Base-by-base conservation (phyloP, 2,329 filamentous ascomycete species). In the Fusarium tupiense region DNA sequence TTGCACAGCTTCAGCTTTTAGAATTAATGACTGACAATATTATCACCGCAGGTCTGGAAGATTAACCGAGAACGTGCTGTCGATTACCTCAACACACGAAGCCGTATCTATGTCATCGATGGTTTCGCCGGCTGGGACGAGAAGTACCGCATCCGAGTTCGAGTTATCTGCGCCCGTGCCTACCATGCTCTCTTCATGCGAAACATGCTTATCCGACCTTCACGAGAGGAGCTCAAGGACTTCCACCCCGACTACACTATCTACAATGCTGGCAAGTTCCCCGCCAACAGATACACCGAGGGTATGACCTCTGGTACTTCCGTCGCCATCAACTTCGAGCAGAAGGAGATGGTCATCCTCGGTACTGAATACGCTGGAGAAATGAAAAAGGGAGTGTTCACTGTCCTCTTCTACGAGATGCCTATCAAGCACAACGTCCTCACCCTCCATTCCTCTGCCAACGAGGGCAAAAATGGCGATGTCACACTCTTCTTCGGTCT, bases 181-280 rank as follows among this genome's bases (percentile, higher is more conserved):
- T 99, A 99, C 90, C 96, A 99, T 90, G 96, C 96, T 73, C 91
- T 99, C 76, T 99, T 99, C 91, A 99, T 99, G 96, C 94, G 95
- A 83, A 99, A 99, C 90, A 99, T 99, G 96, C 93, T 99, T 82
- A 99, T 99, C 88, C 93, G 96, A 79, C 96, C 96, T 74, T 88
- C 92, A 61, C 91, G 90, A 74, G 94, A 97, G 86, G 95, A 99
- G 88, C 92, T 99, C 63, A 93, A 98, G 88, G 91, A 94, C 86
- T 99, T 99, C 91, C 94, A 98, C 85, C 96, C 96, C 80, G 96
- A 99, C 89, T 99, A 99, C 89, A 96, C 96, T 81, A 98, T 99
- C 88, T 99, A 99, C 93, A 99, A 99, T 84, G 96, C 95, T 73
- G 96, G 96, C 78, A 94, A 94, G 73, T 99, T 99, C 93, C 96